Percentiles rank a stretch among this genome's conserved stretches.
Conservation (phyloP, 352 stramenopile genomes). For the Phytophthora macrochlamydospora region DNA sequence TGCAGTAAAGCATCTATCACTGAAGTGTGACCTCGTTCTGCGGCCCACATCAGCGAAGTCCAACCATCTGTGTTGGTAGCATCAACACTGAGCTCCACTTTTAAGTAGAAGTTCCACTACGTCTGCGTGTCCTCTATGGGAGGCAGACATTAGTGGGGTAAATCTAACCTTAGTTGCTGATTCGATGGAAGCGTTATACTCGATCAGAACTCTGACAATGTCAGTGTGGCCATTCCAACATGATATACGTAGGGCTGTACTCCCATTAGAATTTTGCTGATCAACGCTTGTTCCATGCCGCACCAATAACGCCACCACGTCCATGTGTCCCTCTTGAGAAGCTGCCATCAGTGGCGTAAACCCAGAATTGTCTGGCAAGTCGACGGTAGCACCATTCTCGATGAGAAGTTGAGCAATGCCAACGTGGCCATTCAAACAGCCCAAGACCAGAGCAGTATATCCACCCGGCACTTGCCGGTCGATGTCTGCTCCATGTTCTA, state of each 20-base stretch:
- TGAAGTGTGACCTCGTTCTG: slow-evolving; percentile 4
- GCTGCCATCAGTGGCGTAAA: background rate
- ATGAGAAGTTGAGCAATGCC: background rate
- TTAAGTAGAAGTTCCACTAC: background rate
- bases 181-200: slow-evolving; percentile 5
- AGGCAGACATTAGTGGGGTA: slow-evolving; percentile 6
- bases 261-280: background rate
- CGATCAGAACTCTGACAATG: slow-evolving; percentile 3
- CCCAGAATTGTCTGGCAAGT: background rate
- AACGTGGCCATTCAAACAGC: background rate
- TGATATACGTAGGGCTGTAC: background rate
- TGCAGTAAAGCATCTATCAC: slow-evolving; percentile 4
- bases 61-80: background rate
- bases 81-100: background rate
- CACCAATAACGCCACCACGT: background rate
- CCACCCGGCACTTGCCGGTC: background rate
- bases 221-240: slow-evolving; percentile 6
- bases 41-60: slow-evolving; percentile 2
- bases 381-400: background rate
- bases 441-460: background rate
- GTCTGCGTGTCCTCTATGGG: background rate
- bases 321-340: background rate
- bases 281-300: background rate
- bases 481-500: background rate
- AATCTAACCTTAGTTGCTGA: slow-evolving; percentile 7